phyloP scores from a whole-genome alignment of 2,329 filamentous ascomycete species.

The Xylariales sp. region DNA sequence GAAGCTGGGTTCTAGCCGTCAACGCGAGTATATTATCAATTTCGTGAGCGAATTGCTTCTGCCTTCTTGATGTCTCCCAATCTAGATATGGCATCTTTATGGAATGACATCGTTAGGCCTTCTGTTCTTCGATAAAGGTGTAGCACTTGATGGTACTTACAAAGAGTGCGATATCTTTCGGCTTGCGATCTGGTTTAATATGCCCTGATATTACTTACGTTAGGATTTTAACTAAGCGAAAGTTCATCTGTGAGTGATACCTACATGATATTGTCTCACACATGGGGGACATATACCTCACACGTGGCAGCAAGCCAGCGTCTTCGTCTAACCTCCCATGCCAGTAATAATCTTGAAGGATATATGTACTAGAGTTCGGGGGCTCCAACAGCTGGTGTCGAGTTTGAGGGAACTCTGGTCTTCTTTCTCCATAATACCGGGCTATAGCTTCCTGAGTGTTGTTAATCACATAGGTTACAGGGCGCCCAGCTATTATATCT shows the following conservation, averaged over 20 bases:
- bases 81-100: conserved; percentile 54
- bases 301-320: conserved; percentile 44
- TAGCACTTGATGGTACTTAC: conserved; percentile 29
- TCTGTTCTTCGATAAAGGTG: no score
- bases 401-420: conserved; percentile 21
- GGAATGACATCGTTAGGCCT: background rate
- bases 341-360: conserved; percentile 51
- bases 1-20: no score
- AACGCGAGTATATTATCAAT: conserved; percentile 41
- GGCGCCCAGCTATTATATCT: background rate
- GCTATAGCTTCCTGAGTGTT: conserved; percentile 45
- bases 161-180: conserved; percentile 41
- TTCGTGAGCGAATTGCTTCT: conserved; percentile 45
- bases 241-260: no score
- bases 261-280: conserved; percentile 48
- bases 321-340: conserved; percentile 49
- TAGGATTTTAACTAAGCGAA: no score
- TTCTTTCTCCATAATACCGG: conserved; percentile 45
- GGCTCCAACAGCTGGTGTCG: conserved; percentile 20
- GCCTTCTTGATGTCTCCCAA: conserved; percentile 54
- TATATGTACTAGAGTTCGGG: conserved; percentile 36
- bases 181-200: conserved; percentile 20
- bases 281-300: conserved; percentile 52
- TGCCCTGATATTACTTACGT: no score
- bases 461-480: background rate